Percentiles rank a stretch among this genome's conserved stretches.
phyloP scores from a whole-genome alignment of 768 basidiomycete genomes.

The Kwoniella dendrophila region DNA sequence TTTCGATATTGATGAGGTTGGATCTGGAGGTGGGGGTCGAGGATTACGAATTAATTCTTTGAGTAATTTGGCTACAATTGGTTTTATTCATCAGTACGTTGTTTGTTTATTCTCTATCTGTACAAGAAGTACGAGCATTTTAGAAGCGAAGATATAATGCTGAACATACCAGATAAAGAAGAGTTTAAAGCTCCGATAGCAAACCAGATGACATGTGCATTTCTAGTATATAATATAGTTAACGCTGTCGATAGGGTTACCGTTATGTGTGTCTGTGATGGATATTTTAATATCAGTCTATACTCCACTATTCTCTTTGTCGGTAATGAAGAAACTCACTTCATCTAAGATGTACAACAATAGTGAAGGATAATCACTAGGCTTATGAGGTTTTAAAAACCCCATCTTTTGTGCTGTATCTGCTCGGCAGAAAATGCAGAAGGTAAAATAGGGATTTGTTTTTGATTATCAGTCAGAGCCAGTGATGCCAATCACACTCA shows the following conservation, averaged over 20 bases:
- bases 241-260: constrained; percentile 52
- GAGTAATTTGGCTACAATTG: constrained; percentile 57
- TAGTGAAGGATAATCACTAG: constrained; percentile 42
- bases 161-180: constrained; percentile 51
- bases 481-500: no score
- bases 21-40: constrained; percentile 43
- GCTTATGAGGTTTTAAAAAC: constrained; percentile 33
- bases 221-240: constrained; percentile 51
- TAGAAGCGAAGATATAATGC: no score
- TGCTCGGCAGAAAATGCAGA: no score
- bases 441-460: no score
- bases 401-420: no score
- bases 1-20: constrained; percentile 25
- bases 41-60: constrained; percentile 56
- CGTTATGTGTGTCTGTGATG: constrained; percentile 51
- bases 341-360: constrained; percentile 45
- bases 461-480: no score
- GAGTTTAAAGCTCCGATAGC: constrained; percentile 55
- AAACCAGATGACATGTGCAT: constrained; percentile 56
- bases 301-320: neutral
- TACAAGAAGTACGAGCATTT: neutral
- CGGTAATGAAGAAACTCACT: constrained; percentile 24
- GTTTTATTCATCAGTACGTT: no score
- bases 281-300: no score
- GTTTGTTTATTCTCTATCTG: neutral